phyloP scores from a whole-genome alignment of 345 rosid genomes.

The Camelina laxa region DNA sequence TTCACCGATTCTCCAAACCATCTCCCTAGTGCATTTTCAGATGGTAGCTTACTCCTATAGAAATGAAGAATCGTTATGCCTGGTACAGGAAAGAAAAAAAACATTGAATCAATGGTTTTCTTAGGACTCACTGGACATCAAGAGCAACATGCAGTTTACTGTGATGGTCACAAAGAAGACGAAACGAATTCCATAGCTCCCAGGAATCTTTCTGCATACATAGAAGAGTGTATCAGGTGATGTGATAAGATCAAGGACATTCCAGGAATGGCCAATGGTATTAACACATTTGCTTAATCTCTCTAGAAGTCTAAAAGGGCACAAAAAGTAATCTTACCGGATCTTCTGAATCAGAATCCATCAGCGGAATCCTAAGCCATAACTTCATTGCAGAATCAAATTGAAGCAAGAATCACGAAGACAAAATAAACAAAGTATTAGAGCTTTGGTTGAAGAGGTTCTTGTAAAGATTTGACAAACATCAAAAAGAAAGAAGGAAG shows the following conservation, averaged over 20 bases:
- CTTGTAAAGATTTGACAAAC: background rate
- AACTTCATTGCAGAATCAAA: conserved; percentile 13
- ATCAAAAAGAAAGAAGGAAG: too few species aligned
- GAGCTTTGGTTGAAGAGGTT: background rate
- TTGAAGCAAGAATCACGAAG: background rate
- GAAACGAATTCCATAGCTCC: conserved; percentile 88
- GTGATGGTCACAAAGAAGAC: conserved; percentile 81
- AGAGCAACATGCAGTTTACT: conserved; percentile 71
- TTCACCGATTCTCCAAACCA: conserved; percentile 91
- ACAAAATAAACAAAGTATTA: background rate
- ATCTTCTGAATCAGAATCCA: conserved; percentile 50
- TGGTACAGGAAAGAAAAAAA: background rate
- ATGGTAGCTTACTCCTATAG: conserved; percentile 48
- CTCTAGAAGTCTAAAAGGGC: background rate
- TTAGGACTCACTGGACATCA: conserved; percentile 66
- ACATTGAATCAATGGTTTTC: background rate
- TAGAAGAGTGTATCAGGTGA: background rate
- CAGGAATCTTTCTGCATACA: conserved; percentile 68
- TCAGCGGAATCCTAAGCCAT: conserved; percentile 34
- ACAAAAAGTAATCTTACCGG: conserved; percentile 51
- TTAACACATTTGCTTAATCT: too few species aligned
- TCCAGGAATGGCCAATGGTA: background rate
- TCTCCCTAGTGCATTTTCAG: conserved; percentile 64
- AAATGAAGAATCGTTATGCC: background rate
- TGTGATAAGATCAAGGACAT: too few species aligned